phyloP scores from a whole-genome alignment of 2,329 filamentous ascomycete species.

The Alternaria conjuncta region DNA sequence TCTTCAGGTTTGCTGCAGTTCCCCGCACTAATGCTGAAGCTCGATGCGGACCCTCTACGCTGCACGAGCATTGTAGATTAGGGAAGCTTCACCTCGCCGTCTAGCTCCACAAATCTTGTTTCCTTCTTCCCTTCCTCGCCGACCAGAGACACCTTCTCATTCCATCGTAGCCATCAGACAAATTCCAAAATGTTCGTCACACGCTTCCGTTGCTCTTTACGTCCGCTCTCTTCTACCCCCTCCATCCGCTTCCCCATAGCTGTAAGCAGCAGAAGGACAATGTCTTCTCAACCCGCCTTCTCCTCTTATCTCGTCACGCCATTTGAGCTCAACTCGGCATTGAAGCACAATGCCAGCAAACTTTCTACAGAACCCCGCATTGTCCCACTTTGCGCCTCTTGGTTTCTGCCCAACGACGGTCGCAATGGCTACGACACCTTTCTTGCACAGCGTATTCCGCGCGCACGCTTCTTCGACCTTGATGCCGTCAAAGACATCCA shows the following conservation, averaged over 20 bases:
- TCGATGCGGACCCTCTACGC: constrained; percentile 4
- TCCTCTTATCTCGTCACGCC: constrained; percentile 88
- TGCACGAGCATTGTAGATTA: constrained; percentile 23
- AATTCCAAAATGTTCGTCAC: constrained; percentile 39
- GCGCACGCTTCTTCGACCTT: constrained; percentile 93
- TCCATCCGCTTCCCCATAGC: constrained; percentile 16
- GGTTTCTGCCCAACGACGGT: constrained; percentile 94
- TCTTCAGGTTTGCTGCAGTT: constrained; percentile 9
- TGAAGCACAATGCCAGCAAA: constrained; percentile 81
- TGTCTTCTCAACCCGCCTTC: constrained; percentile 56
- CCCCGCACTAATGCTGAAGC: constrained; percentile 15
- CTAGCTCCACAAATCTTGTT: constrained; percentile 11
- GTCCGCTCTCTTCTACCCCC: constrained; percentile 24
- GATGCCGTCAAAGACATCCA: constrained; percentile 87
- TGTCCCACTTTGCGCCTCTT: constrained; percentile 88
- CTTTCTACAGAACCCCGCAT: constrained; percentile 83
- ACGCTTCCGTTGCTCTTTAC: constrained; percentile 34
- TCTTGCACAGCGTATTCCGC: constrained; percentile 81
- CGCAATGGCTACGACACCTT: constrained; percentile 83
- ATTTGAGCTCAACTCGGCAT: constrained; percentile 77
- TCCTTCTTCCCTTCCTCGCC: constrained; percentile 7
- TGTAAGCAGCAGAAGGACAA: constrained; percentile 25
- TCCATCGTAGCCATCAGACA: constrained; percentile 14
- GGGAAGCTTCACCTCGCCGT: constrained; percentile 25
- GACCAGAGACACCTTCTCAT: neutral